Base-by-base conservation (phyloP, 2,329 filamentous ascomycete species). In the Paraconiothyrium sp. region DNA sequence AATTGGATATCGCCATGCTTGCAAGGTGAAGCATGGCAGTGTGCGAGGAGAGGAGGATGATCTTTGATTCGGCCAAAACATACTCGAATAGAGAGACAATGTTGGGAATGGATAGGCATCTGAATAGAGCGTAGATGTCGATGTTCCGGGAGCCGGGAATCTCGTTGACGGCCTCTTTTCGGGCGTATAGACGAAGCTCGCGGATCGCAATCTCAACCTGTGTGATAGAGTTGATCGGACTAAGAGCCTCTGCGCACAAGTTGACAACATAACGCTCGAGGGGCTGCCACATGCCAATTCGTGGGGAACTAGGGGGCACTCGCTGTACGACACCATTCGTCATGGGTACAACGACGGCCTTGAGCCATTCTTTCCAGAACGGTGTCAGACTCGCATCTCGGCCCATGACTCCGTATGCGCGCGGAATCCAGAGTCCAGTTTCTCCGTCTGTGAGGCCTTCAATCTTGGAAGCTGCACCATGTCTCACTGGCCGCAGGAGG, bases 311-410 rank as follows among this genome's bases (percentile, higher is more conserved):
- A 10, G 92, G 85, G 7, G 95, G 93, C 8, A 99, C 89, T 59
- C 94, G 87, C 68, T 95, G 81, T 34, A 99, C 85, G 14, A 86
- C 89, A 22, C 94, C 93, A 74, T 97, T 93, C 1, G 90, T 93
- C 95, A 98, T 99, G 32, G 95, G 95, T 24, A 97, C 92, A n/a
- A 95, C 84, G 10, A 98, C 87, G 7, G 94, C 94, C 78, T 93
- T 91, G 51, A 99, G 86, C 95, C 95, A 99, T 77, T 99, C 95
- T 79, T 98, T 98, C 94, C 94, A 99, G 80, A 99, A 98, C 35
- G 89, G 88, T 66, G 94, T 93, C 80, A 96, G 87, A 62, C 89
- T 90, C 13, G 85, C 85, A 76, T 99, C 95, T 64, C 92, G 87
- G 37, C 95, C 95, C 64, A 99, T 84, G 64, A 99, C 90, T 61